phyloP scores from a whole-genome alignment of 2,329 filamentous ascomycete genomes.

The Lojkania enalia region DNA sequence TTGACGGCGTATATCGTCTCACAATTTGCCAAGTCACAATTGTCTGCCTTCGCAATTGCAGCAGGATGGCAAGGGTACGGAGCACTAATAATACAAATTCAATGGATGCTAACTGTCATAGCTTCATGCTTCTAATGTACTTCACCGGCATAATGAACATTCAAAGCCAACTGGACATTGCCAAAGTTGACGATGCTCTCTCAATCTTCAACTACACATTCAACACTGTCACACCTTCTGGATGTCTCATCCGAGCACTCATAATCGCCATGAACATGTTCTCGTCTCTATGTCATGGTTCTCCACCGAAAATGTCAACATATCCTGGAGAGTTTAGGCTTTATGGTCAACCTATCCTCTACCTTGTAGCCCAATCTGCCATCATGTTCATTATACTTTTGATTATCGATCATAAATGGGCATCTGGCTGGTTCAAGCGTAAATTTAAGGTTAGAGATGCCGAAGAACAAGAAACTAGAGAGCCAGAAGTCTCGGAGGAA shows the following conservation, averaged over 20 bases:
- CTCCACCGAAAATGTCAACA: slow-evolving; percentile 61
- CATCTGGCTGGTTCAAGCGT: slow-evolving; percentile 31
- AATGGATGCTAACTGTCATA: slow-evolving; percentile 3
- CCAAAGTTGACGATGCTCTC: slow-evolving; percentile 47
- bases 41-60: slow-evolving; percentile 79
- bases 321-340: slow-evolving; percentile 71
- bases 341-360: slow-evolving; percentile 82
- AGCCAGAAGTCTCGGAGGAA: slow-evolving; percentile 62
- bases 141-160: slow-evolving; percentile 40
- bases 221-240: slow-evolving; percentile 71
- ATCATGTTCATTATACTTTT: slow-evolving; percentile 72
- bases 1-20: slow-evolving; percentile 77
- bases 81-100: slow-evolving; percentile 8
- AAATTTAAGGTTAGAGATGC: slow-evolving; percentile 29
- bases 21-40: slow-evolving; percentile 74
- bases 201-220: slow-evolving; percentile 74
- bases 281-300: slow-evolving; percentile 69
- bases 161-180: slow-evolving; percentile 15
- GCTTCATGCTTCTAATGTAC: slow-evolving; percentile 50
- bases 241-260: slow-evolving; percentile 69
- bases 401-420: too few relatives aligned
- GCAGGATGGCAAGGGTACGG: slow-evolving; percentile 68
- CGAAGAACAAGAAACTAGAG: slow-evolving; percentile 45
- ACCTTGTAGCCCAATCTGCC: slow-evolving; percentile 72
- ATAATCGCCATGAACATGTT: slow-evolving; percentile 81